A percentile compares a stretch with the other conserved stretches of the same genome.
Evolutionary conservation across 2,329 filamentous ascomycete species (phyloP).

Genomic region (Penicillium paneum): DNA sequence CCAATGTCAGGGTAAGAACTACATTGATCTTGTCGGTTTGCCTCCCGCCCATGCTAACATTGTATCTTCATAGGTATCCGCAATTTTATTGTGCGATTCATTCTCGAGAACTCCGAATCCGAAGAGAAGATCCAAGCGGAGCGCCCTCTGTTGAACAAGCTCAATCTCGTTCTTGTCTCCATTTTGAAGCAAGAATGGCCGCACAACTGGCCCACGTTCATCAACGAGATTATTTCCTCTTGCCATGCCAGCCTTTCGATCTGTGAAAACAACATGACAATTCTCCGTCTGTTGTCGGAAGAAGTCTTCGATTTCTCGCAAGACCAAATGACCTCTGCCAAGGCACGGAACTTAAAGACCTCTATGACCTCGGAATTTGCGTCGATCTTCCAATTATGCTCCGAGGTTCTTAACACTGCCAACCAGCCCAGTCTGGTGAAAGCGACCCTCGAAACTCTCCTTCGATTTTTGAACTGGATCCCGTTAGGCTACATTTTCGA

Average conservation of each 20-base stretch:
- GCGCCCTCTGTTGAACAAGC: constrained; percentile 91
- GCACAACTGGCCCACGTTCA: constrained; percentile 99
- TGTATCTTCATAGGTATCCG: constrained; percentile 69
- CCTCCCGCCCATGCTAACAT: constrained; percentile 18
- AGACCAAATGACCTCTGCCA: constrained; percentile 98
- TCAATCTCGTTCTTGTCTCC: constrained; percentile 94
- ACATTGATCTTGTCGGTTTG: neutral
- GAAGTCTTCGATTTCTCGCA: constrained; percentile 99
- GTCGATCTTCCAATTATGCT: constrained; percentile 95
- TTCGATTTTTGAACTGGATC: constrained; percentile 99
- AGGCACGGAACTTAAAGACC: constrained; percentile 93
- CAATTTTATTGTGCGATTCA: constrained; percentile 98
- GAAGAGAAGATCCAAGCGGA: constrained; percentile 83
- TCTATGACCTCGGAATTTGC: constrained; percentile 99
- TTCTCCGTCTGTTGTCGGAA: constrained; percentile 89
- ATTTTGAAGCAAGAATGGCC: constrained; percentile 99
- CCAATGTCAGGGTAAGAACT: constrained; percentile 74
- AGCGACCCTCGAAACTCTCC: constrained; percentile 91
- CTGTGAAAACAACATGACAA: constrained; percentile 99
- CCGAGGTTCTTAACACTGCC: constrained; percentile 87
- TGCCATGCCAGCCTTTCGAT: constrained; percentile 94
- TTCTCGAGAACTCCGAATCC: constrained; percentile 86
- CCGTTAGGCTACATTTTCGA: constrained; percentile 98
- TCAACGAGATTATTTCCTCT: constrained; percentile 97
- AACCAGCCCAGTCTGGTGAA: constrained; percentile 86